phyloP scores from a whole-genome alignment of 2,329 filamentous ascomycete species.

The Fusarium sp. region DNA sequence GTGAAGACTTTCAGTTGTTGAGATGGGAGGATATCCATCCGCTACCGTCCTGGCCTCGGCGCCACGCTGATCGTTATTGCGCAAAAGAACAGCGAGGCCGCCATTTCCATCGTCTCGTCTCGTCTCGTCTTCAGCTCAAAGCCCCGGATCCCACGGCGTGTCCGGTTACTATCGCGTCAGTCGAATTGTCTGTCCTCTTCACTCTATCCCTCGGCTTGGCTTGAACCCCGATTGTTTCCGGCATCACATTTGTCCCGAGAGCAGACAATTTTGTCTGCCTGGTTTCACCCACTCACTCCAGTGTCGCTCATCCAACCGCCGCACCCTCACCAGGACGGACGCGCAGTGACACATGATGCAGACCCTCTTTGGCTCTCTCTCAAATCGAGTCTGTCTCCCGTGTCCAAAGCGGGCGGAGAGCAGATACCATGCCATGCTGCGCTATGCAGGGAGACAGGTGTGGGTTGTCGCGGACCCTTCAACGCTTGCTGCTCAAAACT shows the following conservation, averaged over 20 bases:
- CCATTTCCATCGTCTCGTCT: slow-evolving; percentile 5
- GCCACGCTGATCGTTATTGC: slow-evolving; percentile 34
- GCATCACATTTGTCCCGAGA: not conserved
- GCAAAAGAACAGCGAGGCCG: slow-evolving; percentile 14
- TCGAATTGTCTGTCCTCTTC: not conserved
- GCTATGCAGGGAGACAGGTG: slow-evolving; percentile 37
- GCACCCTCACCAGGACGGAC: not conserved
- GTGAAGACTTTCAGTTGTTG: slow-evolving; percentile 26
- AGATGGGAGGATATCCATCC: slow-evolving; percentile 11
- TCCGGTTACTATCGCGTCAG: not conserved
- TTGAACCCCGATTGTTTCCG: slow-evolving; percentile 6
- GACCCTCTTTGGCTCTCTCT: not conserved
- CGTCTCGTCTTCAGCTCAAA: slow-evolving; percentile 12
- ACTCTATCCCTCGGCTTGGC: not conserved
- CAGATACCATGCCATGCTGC: slow-evolving; percentile 20
- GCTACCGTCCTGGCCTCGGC: slow-evolving; percentile 25
- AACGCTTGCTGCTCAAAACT: not conserved
- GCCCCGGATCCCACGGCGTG: slow-evolving; percentile 6
- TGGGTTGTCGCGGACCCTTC: slow-evolving; percentile 16
- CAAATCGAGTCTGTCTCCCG: slow-evolving; percentile 7
- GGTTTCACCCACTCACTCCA: not conserved
- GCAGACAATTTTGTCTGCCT: not conserved
- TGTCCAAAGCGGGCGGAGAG: slow-evolving; percentile 8
- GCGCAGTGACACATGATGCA: not conserved
- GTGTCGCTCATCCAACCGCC: not conserved